These are phyloP conservation scores for Aspergillus floridensis DNA, from an alignment of 2,329 filamentous ascomycete genomes.

Conservation along the genomic window DNA sequence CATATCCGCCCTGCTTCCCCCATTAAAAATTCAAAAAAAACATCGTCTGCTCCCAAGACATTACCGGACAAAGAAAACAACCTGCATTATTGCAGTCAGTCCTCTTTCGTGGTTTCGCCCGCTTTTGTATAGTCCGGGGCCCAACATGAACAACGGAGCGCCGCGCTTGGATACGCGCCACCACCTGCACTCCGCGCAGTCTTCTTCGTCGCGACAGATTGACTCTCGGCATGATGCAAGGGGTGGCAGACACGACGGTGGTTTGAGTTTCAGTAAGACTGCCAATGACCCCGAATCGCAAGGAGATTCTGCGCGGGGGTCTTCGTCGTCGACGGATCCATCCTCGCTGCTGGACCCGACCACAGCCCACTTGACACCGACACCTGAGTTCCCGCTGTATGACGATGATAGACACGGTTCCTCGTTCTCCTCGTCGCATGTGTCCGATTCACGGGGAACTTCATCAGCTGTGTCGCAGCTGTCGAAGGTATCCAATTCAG, in stretches of 20 bases:
- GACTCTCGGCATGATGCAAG: constrained; percentile 18
- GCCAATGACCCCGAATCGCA: not conserved
- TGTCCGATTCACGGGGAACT: not conserved
- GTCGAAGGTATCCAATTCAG: not conserved
- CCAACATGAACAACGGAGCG: constrained; percentile 14
- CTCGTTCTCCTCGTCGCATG: not conserved
- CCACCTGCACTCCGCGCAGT: constrained; percentile 19
- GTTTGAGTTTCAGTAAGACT: constrained; percentile 3
- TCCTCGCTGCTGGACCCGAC: not conserved
- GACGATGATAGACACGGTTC: not conserved
- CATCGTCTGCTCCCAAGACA: too few relatives aligned
- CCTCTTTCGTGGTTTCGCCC: not conserved
- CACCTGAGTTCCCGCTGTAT: not conserved
- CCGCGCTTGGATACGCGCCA: constrained; percentile 16
- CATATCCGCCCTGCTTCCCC: too few relatives aligned
- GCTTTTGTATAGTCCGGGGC: not conserved
- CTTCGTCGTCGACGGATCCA: not conserved
- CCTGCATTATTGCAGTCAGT: too few relatives aligned
- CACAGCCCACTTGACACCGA: not conserved
- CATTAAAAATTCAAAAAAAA: too few relatives aligned
- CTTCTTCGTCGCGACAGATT: constrained; percentile 20
- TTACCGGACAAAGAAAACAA: too few relatives aligned
- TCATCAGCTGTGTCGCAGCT: not conserved
- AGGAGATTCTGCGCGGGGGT: not conserved
- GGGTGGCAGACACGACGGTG: constrained; percentile 8